Evolutionary conservation across 148 eudicot genomes (phyloP), one percentile per base, ranked within the genome.

Genomic region (Talinum fruticosum): DNA sequence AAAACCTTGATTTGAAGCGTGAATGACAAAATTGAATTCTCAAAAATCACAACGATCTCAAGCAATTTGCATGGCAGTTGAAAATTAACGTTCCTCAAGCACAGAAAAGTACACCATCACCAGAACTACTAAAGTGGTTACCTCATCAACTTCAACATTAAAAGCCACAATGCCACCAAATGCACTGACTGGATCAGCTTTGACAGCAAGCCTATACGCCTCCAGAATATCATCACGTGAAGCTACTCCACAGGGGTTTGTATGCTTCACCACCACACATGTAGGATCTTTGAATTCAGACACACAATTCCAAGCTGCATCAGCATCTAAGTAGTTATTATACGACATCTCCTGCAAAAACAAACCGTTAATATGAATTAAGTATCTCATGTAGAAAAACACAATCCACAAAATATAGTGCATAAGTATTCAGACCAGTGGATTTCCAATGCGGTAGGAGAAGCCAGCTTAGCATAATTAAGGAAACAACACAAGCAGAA

Each of bases 261-360:
- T 91, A 84, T 96, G 99, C 84, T 96, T 96, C 78, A 96, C 97
- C 74, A 96, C 88, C 29, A 96, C 99, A 78, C 99, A 96, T 15
- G 99, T 93, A 30, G 99, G 98, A 70, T 85, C 88, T 67, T 83
- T 77, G 84, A 96, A 96, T 80, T 93, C 99, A 49, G 93, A 88
- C 59, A 93, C 99, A 83, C 99, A 96, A 65, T 93, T 96, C 99
- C 98, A 96, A 82, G 99, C 99, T 72, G 98, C 99, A 86, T 93
- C 98, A 76, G 99, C 97, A 84, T 96, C 99, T 81, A 96, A 85
- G 85, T 91, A 96, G 82, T 93, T 96, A 79, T 96, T 96, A 79
- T 96, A 96, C 6, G 99, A 96, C 99, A 93, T 96, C 76, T 93
- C 97, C 99, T 96, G 94, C 87, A 86, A 70, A 80, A 76, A 38